Evolutionary conservation across 331 rosid species (phyloP).

Genomic region (Quercus lobata): DNA sequence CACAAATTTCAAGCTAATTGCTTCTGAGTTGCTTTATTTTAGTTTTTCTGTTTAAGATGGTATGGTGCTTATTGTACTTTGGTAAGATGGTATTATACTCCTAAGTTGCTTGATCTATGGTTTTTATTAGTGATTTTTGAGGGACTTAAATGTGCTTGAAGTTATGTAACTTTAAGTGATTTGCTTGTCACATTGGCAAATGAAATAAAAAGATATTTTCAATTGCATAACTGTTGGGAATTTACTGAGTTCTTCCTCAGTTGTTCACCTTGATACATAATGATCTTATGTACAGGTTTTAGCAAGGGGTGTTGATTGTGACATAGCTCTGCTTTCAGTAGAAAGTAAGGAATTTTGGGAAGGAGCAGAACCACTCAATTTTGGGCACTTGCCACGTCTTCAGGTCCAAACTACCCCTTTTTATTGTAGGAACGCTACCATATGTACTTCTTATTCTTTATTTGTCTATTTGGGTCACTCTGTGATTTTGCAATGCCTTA

Average conservation of each 20-base stretch:
- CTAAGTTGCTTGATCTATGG: background rate
- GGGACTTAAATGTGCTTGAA: background rate
- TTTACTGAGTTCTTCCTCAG: background rate
- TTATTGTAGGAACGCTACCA: background rate
- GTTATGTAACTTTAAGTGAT: background rate
- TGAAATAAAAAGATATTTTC: background rate
- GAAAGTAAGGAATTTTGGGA: slow-evolving; percentile 91
- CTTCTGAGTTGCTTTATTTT: background rate
- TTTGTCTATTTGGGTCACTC: background rate
- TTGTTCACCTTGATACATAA: slow-evolving; percentile 1
- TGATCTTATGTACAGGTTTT: slow-evolving; percentile 72
- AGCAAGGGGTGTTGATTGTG: slow-evolving; percentile 93
- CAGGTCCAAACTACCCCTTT: slow-evolving; percentile 56
- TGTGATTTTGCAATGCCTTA: slow-evolving; percentile 3
- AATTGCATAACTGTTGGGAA: background rate
- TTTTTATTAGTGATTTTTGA: background rate
- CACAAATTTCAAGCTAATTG: background rate
- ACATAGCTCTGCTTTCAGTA: slow-evolving; percentile 95
- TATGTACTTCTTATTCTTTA: background rate
- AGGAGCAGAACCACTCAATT: slow-evolving; percentile 76
- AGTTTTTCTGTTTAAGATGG: background rate
- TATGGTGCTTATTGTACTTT: background rate
- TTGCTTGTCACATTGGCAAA: background rate
- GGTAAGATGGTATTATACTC: background rate
- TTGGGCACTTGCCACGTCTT: slow-evolving; percentile 91